Evolutionary conservation across 208 protist species (phyloP), one percentile per base, ranked within the genome.

Genomic region (Eutreptiella sp.): DNA sequence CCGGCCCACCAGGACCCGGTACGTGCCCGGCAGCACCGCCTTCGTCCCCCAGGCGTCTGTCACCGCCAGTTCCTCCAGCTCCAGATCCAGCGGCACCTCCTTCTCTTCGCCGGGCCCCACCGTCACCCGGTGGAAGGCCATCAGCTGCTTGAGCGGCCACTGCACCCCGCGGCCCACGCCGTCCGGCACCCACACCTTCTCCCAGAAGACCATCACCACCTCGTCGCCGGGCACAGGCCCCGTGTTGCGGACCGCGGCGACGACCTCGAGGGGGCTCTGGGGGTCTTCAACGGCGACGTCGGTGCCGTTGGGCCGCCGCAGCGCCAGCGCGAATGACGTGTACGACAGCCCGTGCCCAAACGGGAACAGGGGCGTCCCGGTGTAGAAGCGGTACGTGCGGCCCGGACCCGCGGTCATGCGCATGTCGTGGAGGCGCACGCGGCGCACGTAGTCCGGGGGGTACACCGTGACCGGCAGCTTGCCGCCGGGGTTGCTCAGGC

Each of bases 381-480:
- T 68, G 61, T 77, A 77, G 41, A 72, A 77, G 29, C 71, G 71
- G 38, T 77, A 68, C 1, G 71, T 77, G 26, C 59, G 52, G 23
- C 71, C 71, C 0, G 53, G 43, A 43, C 52, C 59, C 1, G 55
- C 27, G 29, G 52, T 46, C 68, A 74, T 66, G 38, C 38, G 24
- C 46, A 69, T 59, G 36, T 72, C 19, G 14, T 24, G 16, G 7
- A 63, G 24, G 47, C n/a, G 7, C 9, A 55, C 16, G 5, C 28
- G 16, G 16, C 33, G 7, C 4, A 46, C 52, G 21, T 45, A 46
- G 38, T 50, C 7, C 19, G 9, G 16, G 7, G 24, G 9, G 52
- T 58, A 58, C 14, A 46, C 33, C 26, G 52, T 58, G 35, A 45
- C 52, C 34, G 52, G 32, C 16, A 45, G 36, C 52, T 58, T 58